Conservation (phyloP, 805 yeast genomes). For the Wickerhamiella kurtzmanii region DNA sequence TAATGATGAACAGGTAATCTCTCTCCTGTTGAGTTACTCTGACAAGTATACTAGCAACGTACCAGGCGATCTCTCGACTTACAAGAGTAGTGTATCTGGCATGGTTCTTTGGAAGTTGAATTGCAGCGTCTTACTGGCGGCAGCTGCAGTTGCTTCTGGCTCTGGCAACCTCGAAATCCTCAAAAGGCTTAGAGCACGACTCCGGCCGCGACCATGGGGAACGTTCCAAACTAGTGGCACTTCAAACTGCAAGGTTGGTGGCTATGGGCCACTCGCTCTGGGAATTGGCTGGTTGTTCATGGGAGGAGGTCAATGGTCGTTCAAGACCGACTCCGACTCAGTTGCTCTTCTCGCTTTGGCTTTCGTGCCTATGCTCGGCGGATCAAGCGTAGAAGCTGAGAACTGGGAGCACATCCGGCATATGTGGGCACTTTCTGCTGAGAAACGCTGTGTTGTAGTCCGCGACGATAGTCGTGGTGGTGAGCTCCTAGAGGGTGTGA, state of each 20-base stretch:
- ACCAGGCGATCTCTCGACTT: constrained; percentile 21
- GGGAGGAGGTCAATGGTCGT: constrained; percentile 86
- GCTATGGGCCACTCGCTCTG: constrained; percentile 7
- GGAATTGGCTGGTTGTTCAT: constrained; percentile 78
- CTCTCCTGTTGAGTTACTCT: constrained; percentile 41
- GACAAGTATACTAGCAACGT: constrained; percentile 36
- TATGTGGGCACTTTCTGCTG: constrained; percentile 79
- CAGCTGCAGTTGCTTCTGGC: constrained; percentile 74
- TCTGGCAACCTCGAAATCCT: constrained; percentile 75
- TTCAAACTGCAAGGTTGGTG: not conserved
- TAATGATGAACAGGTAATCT: constrained; percentile 31
- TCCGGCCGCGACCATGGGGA: constrained; percentile 37
- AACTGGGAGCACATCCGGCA: constrained; percentile 75
- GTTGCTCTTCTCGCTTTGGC: constrained; percentile 60
- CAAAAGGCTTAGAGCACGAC: constrained; percentile 35
- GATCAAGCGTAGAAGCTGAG: constrained; percentile 21
- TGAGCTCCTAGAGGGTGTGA: constrained; percentile 32
- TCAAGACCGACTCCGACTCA: constrained; percentile 47
- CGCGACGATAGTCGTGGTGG: constrained; percentile 49
- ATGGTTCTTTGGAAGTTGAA: constrained; percentile 9
- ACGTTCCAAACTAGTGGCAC: constrained; percentile 1
- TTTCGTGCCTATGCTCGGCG: constrained; percentile 9
- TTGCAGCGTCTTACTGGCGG: constrained; percentile 50
- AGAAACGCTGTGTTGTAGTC: constrained; percentile 65
- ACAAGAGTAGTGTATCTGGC: not conserved